phyloP scores from a whole-genome alignment of 1,139 yeast genomes.

The Protomyces inundatus region DNA sequence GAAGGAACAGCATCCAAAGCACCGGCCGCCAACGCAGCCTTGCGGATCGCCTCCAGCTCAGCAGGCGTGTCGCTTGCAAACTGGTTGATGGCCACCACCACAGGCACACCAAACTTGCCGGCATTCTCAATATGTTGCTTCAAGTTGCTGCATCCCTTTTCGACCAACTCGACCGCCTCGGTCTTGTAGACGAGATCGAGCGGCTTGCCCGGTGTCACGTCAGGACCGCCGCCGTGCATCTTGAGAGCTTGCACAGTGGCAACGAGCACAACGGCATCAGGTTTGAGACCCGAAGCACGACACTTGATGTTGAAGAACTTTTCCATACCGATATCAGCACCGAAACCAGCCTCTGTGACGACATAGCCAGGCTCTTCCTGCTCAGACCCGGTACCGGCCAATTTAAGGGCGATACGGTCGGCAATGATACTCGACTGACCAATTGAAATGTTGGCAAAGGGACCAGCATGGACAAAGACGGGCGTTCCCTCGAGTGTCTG shows the following conservation, averaged over 20 bases:
- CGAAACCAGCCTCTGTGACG: conserved; percentile 97
- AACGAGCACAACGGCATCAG: conserved; percentile 90
- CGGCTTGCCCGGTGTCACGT: conserved; percentile 91
- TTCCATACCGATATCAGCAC: conserved; percentile 99
- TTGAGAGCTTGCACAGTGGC: conserved; percentile 97
- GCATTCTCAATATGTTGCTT: conserved; percentile 90
- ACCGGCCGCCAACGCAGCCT: conserved; percentile 86
- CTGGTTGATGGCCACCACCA: conserved; percentile 90
- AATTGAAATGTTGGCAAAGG: conserved; percentile 94
- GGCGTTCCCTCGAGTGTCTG: conserved; percentile 98
- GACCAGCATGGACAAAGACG: conserved; percentile 97
- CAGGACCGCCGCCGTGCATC: conserved; percentile 98
- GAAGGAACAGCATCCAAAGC: conserved; percentile 90
- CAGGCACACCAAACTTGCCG: conserved; percentile 80
- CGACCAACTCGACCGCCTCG: conserved; percentile 79
- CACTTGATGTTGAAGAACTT: conserved; percentile 94
- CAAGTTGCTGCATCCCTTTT: conserved; percentile 81
- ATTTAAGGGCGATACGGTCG: conserved; percentile 89
- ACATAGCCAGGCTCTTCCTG: conserved; percentile 79
- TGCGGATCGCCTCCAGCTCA: conserved; percentile 78
- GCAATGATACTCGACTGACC: conserved; percentile 65
- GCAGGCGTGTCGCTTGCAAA: conserved; percentile 78
- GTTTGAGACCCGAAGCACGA: conserved; percentile 82
- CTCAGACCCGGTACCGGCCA: conserved; percentile 67
- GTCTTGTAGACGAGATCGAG: conserved; percentile 78